phyloP scores from a whole-genome alignment of 2,329 filamentous ascomycete genomes.

The Verticillium klebahnii region DNA sequence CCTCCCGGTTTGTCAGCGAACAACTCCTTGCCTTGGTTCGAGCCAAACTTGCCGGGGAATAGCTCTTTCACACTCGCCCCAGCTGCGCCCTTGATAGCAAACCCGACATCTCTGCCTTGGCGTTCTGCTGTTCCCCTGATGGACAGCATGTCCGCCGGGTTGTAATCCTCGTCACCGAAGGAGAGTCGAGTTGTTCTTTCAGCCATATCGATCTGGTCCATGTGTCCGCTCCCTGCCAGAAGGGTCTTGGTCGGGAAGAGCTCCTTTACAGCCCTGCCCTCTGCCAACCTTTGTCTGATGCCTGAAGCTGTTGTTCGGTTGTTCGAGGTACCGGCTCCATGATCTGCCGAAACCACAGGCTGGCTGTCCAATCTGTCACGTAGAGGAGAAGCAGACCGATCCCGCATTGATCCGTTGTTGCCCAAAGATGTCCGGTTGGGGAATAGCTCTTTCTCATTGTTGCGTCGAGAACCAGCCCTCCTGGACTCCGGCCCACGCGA shows the following conservation, averaged over 20 bases:
- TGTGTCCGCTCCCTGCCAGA: slow-evolving; percentile 28
- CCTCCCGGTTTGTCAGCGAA: slow-evolving; percentile 58
- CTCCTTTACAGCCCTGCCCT: slow-evolving; percentile 28
- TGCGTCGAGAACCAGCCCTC: slow-evolving; percentile 27
- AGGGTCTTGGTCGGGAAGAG: slow-evolving; percentile 30
- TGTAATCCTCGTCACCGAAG: not conserved
- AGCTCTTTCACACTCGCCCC: slow-evolving; percentile 54
- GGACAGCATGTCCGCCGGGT: slow-evolving; percentile 33
- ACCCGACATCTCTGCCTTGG: slow-evolving; percentile 40
- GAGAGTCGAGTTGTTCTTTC: slow-evolving; percentile 18
- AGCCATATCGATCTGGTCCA: slow-evolving; percentile 20
- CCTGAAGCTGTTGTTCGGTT: slow-evolving; percentile 28
- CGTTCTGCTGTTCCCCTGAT: slow-evolving; percentile 56
- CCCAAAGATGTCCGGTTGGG: slow-evolving; percentile 26
- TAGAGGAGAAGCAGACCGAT: slow-evolving; percentile 48
- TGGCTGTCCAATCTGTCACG: slow-evolving; percentile 24
- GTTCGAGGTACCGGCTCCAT: slow-evolving; percentile 18
- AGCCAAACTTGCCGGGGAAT: slow-evolving; percentile 59
- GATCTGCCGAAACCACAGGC: not conserved
- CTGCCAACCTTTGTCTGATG: slow-evolving; percentile 26
- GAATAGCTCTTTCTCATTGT: slow-evolving; percentile 61
- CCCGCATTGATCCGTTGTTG: slow-evolving; percentile 26
- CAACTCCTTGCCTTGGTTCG: slow-evolving; percentile 64
- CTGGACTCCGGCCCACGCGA: not conserved
- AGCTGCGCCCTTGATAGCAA: slow-evolving; percentile 64